Base-by-base conservation (phyloP, 208 protist species). In the Hexamita inflata region DNA sequence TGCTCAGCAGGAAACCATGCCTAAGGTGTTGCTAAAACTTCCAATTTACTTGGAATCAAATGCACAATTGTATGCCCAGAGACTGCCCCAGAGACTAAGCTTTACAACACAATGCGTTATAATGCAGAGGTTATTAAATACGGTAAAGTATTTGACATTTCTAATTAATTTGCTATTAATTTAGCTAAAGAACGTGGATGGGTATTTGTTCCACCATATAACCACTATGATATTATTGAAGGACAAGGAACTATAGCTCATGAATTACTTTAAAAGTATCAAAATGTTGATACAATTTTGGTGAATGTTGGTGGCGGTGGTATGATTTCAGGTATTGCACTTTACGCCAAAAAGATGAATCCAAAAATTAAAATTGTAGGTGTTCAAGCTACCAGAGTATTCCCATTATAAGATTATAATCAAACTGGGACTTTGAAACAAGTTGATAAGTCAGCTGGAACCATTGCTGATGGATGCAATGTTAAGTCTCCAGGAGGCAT, bases 1-100 rank as follows among this genome's bases (percentile, higher is more conserved):
- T 24, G 57, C 28, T 66, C 58, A 66, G 73, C 73, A 40, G 73
- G 73, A 40, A 75, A 75, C 30, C 73, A 75, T 45, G 57, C 73
- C 11, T 58, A 75, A 66, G 73, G 73, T 57, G 73, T 75, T 30
- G 57, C 73, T 2, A 49, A 24, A 38, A 41, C 58, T 39, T 26
- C 58, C 1, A 45, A 13, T 4, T 58, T 13, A n/a, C 28, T 62
- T n/a, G 73, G 73, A 34, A 40, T 42, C 45, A 26, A 4, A 11
- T 40, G 30, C n/a, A 57, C 53, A 28, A 75, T 75, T 66, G 73
- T 65, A 13, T 40, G 30, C n/a, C 73, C 73, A 1, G 41, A 34
- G 19, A 66, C 41, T 57, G 73, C 73, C 19, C 59, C 73, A 13
- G 59, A 19, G 0, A 49, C 73, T 28, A 75, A 75, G 30, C 1